Percentiles rank a stretch among this genome's conserved stretches.
These are phyloP conservation scores for Rubroshorea leprosula DNA, from an alignment of 345 rosid species.

Conservation along the genomic window DNA sequence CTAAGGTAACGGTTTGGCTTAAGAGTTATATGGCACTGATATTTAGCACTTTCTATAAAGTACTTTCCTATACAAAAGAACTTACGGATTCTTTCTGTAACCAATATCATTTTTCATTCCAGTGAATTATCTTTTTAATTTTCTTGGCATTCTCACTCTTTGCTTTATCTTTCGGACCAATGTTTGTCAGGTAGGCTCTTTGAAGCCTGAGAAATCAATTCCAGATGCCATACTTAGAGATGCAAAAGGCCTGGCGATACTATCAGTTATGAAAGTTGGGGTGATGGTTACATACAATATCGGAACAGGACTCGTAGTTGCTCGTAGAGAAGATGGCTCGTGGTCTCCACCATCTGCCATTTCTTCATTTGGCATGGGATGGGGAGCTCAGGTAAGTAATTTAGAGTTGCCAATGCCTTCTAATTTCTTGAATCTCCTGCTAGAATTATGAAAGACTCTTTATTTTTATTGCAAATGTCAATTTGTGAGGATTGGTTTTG, in stretches of 20 bases:
- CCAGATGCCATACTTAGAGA: conserved; percentile 70
- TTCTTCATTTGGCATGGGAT: conserved; percentile 86
- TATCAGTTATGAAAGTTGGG: conserved; percentile 81
- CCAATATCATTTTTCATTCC: neutral
- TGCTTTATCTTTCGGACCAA: conserved; percentile 10
- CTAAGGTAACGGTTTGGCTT: conserved; percentile 41
- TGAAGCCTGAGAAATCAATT: conserved; percentile 77
- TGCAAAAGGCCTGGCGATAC: conserved; percentile 92
- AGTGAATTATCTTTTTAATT: neutral
- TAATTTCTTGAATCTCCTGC: too few relatives aligned
- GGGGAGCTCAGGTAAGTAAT: conserved; percentile 90
- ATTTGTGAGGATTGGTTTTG: too few relatives aligned
- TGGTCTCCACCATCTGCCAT: conserved; percentile 99
- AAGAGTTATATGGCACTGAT: conserved; percentile 1
- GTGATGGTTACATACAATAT: conserved; percentile 81
- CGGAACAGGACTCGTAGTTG: conserved; percentile 88
- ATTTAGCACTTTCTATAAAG: neutral
- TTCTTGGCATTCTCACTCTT: conserved; percentile 5
- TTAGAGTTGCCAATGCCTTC: too few relatives aligned
- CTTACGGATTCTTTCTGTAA: neutral
- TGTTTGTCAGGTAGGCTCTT: conserved; percentile 56
- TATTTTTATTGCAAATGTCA: too few relatives aligned
- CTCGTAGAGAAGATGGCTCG: conserved; percentile 84
- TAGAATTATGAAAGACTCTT: too few relatives aligned
- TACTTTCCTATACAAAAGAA: neutral